Base-by-base conservation (phyloP, 2,329 filamentous ascomycete species). In the Pezicula radicicola region DNA sequence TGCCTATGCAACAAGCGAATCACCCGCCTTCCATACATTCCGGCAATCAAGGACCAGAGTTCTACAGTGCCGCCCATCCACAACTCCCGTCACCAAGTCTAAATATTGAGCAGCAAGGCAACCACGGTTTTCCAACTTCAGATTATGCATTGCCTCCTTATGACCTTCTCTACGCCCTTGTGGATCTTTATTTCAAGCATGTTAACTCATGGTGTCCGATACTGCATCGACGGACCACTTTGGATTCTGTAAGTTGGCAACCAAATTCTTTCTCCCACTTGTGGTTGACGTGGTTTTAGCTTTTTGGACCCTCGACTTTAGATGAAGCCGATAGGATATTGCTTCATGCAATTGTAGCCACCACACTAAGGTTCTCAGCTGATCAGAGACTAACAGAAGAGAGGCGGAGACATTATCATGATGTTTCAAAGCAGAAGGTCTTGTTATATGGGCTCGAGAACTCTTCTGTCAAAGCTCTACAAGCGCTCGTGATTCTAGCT, bases 171-270 rank as follows among this genome's bases (percentile, higher is more conserved):
- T 91, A 90, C 61, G 79, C 84, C 2, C 70, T 91, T 10, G 86
- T 87, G 6, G 87, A 91, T 60, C 75, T 91, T 1, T 91, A 89
- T 65, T 91, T 91, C 63, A 88, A 89, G 56, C 84, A 91, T 62
- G 82, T 91, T 66, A 90, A 91, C 63, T 87, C 86, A 0, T 91
- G 88, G 87, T 96, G 91, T 66, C 91, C 92, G 0, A 94, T 96
- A 21, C 75, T 96, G n/a, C 90, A 96, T 69, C 83, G 90, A 19
- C 85, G 89, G 63, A 85, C 87, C 4, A 96, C 91, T 0, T 70
- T 96, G 8, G 89, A 96, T 60, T 84, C 85, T 0, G 42, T 45
- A 30, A n/a, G 42, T 28, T 13, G n/a, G 4, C 8, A 28, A 5
- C 8, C 27, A 10, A 15, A 9, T 45, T 28, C 21, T 28, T 28